Conservation (phyloP, 768 basidiomycete species). For the Termitomyces heimii region DNA sequence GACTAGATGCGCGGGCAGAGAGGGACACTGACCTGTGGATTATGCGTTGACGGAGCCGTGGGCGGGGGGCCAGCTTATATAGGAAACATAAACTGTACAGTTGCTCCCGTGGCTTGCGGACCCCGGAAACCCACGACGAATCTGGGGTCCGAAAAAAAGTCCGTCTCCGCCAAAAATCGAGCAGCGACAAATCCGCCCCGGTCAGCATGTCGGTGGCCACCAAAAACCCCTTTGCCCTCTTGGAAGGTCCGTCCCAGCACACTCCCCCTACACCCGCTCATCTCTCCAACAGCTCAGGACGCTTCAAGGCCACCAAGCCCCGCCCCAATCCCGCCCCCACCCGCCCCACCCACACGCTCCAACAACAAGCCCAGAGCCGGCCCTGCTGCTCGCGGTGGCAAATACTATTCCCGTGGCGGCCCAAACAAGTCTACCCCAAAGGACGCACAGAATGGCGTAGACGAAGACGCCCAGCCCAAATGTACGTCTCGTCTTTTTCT, state of each 20-base stretch:
- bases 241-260: conserved; percentile 54
- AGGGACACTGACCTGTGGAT: conserved; percentile 47
- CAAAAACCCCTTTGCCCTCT: conserved; percentile 79
- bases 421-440: conserved; percentile 31
- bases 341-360: conserved; percentile 34
- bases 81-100: conserved; percentile 39
- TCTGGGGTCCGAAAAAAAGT: conserved; percentile 14
- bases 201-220: conserved; percentile 88
- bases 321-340: conserved; percentile 28
- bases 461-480: conserved; percentile 32
- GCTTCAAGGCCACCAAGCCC: conserved; percentile 36
- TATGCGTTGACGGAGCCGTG: not conserved
- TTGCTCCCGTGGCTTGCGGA: conserved; percentile 39
- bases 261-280: conserved; percentile 4
- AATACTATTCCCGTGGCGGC: conserved; percentile 65
- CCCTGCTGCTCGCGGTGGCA: conserved; percentile 59
- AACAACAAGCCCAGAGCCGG: conserved; percentile 46
- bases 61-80: conserved; percentile 6
- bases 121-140: conserved; percentile 29
- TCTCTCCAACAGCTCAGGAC: conserved; percentile 37
- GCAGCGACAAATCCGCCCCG: conserved; percentile 44
- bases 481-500: conserved; percentile 20
- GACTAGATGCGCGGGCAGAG: not conserved
- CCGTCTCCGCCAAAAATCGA: conserved; percentile 3
- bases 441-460: conserved; percentile 38